A percentile compares a stretch with the other conserved stretches of the same genome.
These are phyloP conservation scores for Coemansia sp. DNA, from an alignment of 192 early-diverging fungal species.

Conservation along the genomic window DNA sequence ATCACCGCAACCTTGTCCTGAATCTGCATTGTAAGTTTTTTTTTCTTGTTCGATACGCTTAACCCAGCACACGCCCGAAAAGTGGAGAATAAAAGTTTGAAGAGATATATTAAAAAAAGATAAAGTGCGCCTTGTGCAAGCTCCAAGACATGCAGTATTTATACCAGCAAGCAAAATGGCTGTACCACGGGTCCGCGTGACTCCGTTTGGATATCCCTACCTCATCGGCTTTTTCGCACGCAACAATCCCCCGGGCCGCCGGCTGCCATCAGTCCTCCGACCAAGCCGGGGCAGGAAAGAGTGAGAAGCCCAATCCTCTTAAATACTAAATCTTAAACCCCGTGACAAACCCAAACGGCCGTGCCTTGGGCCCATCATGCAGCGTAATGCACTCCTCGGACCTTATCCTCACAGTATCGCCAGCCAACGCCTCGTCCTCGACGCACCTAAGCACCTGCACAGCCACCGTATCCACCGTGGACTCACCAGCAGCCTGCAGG, in stretches of 20 bases:
- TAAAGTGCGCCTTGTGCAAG: no score
- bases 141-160: no score
- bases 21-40: slow-evolving; percentile 24
- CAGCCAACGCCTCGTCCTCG: slow-evolving; percentile 51
- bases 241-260: no score
- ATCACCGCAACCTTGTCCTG: slow-evolving; percentile 65
- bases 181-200: no score
- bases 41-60: background rate
- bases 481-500: slow-evolving; percentile 10
- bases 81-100: slow-evolving; percentile 1
- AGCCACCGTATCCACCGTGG: slow-evolving; percentile 33
- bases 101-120: slow-evolving; percentile 3
- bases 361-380: slow-evolving; percentile 16
- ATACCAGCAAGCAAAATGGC: no score
- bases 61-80: background rate
- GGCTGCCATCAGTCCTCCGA: no score
- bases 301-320: no score
- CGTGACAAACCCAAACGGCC: slow-evolving; percentile 14
- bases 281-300: no score
- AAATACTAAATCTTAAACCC: background rate
- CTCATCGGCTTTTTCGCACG: no score
- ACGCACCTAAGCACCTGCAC: slow-evolving; percentile 53
- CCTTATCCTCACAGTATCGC: slow-evolving; percentile 38
- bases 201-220: no score
- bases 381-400: slow-evolving; percentile 1